Percentiles rank a stretch among this genome's conserved stretches.
phyloP scores from a whole-genome alignment of 2,329 filamentous ascomycete genomes.

The Botrytis fragariae region DNA sequence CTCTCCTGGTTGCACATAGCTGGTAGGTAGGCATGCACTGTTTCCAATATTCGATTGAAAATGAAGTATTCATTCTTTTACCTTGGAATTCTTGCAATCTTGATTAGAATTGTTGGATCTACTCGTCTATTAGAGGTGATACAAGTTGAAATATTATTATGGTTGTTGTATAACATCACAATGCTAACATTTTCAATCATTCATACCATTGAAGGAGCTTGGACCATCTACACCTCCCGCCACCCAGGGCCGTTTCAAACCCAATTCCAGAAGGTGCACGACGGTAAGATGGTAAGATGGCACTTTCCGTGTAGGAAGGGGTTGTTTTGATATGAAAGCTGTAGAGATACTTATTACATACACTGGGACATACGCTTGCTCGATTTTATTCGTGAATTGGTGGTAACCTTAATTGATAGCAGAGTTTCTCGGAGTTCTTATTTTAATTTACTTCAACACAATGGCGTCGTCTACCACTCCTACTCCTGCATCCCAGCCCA shows the following conservation, averaged over 20 bases:
- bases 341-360: background rate
- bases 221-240: background rate
- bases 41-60: background rate
- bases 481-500: no score
- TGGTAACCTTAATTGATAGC: background rate
- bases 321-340: background rate
- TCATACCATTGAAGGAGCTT: background rate
- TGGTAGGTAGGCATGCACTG: background rate
- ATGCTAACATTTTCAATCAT: no score
- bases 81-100: background rate
- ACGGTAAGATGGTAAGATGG: background rate
- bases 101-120: background rate
- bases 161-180: no score
- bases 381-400: background rate
- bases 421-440: background rate
- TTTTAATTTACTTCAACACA: background rate
- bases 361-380: background rate
- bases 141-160: no score
- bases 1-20: background rate
- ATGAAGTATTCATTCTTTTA: background rate
- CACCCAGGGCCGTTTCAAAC: background rate
- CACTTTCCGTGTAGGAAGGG: background rate
- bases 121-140: background rate
- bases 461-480: constrained; percentile 8
- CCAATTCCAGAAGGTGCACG: background rate